phyloP scores from a whole-genome alignment of 805 yeast genomes.

The Starmera pachycereana region DNA sequence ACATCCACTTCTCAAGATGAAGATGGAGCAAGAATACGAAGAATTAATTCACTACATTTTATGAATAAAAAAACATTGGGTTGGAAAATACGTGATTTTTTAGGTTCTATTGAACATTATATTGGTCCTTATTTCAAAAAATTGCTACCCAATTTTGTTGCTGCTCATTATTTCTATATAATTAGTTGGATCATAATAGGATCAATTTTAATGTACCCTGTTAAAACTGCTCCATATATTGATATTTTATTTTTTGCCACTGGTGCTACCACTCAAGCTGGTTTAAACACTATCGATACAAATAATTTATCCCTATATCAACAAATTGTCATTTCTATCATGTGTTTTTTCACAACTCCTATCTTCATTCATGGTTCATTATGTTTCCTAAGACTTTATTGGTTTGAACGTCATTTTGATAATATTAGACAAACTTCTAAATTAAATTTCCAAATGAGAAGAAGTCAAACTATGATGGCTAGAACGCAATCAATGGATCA shows the following conservation, averaged over 20 bases:
- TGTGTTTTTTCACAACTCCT: constrained; percentile 69
- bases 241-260: constrained; percentile 71
- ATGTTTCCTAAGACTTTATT: constrained; percentile 68
- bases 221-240: constrained; percentile 52
- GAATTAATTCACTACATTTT: constrained; percentile 3
- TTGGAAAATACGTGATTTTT: constrained; percentile 27
- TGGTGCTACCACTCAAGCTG: constrained; percentile 86
- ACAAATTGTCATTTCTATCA: constrained; percentile 59
- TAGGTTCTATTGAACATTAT: constrained; percentile 20
- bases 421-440: constrained; percentile 73
- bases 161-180: constrained; percentile 70
- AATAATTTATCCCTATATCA: constrained; percentile 64
- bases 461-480: constrained; percentile 64
- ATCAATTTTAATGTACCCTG: constrained; percentile 72
- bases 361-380: constrained; percentile 77
- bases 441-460: constrained; percentile 68
- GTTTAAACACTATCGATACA: constrained; percentile 69
- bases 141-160: constrained; percentile 33
- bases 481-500: constrained; percentile 24
- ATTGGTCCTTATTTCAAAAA: constrained; percentile 27
- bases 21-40: too few relatives aligned
- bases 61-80: constrained; percentile 26
- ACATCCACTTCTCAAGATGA: too few relatives aligned
- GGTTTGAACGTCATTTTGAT: constrained; percentile 85
- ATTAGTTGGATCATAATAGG: constrained; percentile 47